Base-by-base conservation (phyloP, 148 eudicot species). In the Vaccinium darrowii region DNA sequence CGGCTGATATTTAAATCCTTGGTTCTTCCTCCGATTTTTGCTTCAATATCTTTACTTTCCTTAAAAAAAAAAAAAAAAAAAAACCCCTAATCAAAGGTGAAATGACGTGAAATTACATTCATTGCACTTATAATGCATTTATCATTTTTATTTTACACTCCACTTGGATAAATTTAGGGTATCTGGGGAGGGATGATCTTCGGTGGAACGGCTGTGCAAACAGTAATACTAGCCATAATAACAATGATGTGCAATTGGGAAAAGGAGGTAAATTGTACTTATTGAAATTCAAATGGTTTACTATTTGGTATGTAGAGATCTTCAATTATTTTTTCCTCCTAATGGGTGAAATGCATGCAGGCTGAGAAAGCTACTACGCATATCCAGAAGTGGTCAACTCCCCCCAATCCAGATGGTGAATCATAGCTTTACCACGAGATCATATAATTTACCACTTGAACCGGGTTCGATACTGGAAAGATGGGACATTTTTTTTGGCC, bases 131-230 rank as follows among this genome's bases (percentile, higher is more conserved):
- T 63, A 23, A n/a, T 23, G 5, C 3, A 63, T n/a, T 63, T n/a
- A 23, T 63, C 39, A 27, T 27, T 69, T 25, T 27, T 27, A 0
- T 13, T 69, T 14, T 4, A 2, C 27, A 69, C 3, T 69, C 43
- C 39, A 30, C 30, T 12, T 13, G 74, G 74, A 69, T 16, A 69
- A 69, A 27, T 69, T 69, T 86, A 91, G 94, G 93, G 92, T 0
- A 91, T 92, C 43, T 91, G 94, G 94, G 91, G 88, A 1, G 94
- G 94, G 50, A 92, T 92, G 94, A 88, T 92, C 1, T 86, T 92
- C 13, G 93, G 93, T 18, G 94, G 94, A 39, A 92, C 94, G 16
- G 90, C 90, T 7, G 89, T 91, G 54, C 94, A 92, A 82, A 92
- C 94, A 12, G 0, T 90, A 54, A 86, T 92, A 74, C 74, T 92